Conservation (phyloP, 1,139 yeast species). For the Waltiozyma sp. region DNA sequence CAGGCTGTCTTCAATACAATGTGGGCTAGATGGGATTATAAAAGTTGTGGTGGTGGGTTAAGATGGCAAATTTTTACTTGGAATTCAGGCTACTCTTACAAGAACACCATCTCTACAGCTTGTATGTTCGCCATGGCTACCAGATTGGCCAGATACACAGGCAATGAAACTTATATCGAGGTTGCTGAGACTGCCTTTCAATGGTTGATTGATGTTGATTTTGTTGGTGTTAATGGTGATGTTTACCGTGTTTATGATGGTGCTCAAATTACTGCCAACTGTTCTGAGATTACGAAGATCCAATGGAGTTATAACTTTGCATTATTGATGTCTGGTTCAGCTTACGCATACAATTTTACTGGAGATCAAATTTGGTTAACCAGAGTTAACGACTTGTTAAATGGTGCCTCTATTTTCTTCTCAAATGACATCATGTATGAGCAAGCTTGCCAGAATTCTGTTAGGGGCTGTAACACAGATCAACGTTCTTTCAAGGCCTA, state of each 20-base stretch:
- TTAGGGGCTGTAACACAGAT: slow-evolving; percentile 61
- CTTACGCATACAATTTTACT: slow-evolving; percentile 49
- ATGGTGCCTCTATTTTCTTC: slow-evolving; percentile 34
- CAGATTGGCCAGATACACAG: slow-evolving; percentile 74
- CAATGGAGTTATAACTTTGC: slow-evolving; percentile 63
- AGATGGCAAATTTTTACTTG: slow-evolving; percentile 96
- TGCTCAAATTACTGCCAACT: slow-evolving; percentile 38
- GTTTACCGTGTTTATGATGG: slow-evolving; percentile 43
- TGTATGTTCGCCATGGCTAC: slow-evolving; percentile 82
- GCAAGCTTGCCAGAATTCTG: slow-evolving; percentile 52
- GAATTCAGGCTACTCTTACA: slow-evolving; percentile 90
- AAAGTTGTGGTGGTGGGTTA: slow-evolving; percentile 73
- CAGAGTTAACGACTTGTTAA: slow-evolving; percentile 33
- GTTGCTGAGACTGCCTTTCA: slow-evolving; percentile 48
- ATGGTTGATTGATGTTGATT: slow-evolving; percentile 45
- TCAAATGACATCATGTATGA: slow-evolving; percentile 41
- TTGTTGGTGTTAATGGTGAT: slow-evolving; percentile 27
- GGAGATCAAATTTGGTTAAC: slow-evolving; percentile 40
- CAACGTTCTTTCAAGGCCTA: slow-evolving; percentile 85
- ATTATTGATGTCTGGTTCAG: slow-evolving; percentile 45
- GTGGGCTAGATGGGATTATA: slow-evolving; percentile 78
- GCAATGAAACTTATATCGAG: slow-evolving; percentile 42
- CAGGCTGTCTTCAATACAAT: slow-evolving; percentile 83
- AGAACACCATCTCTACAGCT: slow-evolving; percentile 83
- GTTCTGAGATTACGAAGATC: slow-evolving; percentile 34